Conservation (phyloP, 2,329 filamentous ascomycete species). For the Fusarium sublunatum region DNA sequence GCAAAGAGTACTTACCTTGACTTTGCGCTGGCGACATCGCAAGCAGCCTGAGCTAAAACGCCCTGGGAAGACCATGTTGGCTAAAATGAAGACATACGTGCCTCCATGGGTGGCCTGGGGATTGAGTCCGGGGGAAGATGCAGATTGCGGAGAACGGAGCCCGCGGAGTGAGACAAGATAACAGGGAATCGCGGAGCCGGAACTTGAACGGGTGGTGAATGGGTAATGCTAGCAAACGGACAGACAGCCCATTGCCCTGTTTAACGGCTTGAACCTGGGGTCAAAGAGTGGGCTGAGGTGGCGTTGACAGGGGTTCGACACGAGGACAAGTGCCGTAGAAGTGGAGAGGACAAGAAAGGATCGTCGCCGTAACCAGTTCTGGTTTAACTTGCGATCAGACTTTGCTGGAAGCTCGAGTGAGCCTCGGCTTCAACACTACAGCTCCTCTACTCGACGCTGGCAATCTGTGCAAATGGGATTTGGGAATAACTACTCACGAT, state of each 20-base stretch:
- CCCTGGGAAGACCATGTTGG: conserved; percentile 48
- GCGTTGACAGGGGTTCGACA: conserved; percentile 2
- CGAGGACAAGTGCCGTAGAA: conserved; percentile 5
- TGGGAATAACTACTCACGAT: no score
- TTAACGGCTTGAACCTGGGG: background rate
- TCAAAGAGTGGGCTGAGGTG: background rate
- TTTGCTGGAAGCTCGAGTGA: background rate
- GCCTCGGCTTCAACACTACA: conserved; percentile 16
- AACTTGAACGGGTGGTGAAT: background rate
- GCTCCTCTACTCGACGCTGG: no score
- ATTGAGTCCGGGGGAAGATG: conserved; percentile 14
- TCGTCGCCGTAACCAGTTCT: conserved; percentile 15
- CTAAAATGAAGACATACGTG: background rate
- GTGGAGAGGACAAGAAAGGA: conserved; percentile 8
- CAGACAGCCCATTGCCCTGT: background rate
- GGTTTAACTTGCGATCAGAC: conserved; percentile 30
- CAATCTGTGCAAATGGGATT: no score
- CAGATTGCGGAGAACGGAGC: conserved; percentile 11
- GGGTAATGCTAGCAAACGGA: background rate
- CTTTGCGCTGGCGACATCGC: conserved; percentile 48
- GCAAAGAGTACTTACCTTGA: conserved; percentile 43
- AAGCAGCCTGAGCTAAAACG: conserved; percentile 48
- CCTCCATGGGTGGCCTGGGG: background rate
- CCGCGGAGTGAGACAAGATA: background rate
- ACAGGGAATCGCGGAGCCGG: no score